These are phyloP conservation scores for Monilinia aucupariae DNA, from an alignment of 2,329 filamentous ascomycete species.

Conservation along the genomic window DNA sequence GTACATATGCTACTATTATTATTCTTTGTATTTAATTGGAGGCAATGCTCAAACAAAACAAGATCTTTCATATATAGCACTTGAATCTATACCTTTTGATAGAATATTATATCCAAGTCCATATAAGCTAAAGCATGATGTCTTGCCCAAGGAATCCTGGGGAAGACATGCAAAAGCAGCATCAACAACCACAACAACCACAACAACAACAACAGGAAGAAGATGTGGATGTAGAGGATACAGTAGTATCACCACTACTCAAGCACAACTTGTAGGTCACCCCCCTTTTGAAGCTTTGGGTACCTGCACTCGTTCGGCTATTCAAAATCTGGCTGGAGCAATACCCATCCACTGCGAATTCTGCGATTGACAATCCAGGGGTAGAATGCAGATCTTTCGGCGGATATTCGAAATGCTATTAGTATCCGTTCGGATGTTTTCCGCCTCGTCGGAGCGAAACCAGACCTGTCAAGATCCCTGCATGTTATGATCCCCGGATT, in stretches of 20 bases:
- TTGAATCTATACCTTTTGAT: not conserved
- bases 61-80: not conserved
- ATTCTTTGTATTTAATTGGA: not conserved
- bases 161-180: not conserved
- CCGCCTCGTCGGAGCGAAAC: too few relatives aligned
- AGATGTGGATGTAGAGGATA: not conserved
- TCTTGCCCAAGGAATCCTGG: not conserved
- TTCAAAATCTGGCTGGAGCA: too few relatives aligned
- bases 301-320: too few relatives aligned
- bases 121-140: not conserved
- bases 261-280: not conserved
- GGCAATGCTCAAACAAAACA: not conserved
- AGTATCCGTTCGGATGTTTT: too few relatives aligned
- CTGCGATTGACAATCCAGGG: too few relatives aligned
- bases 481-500: too few relatives aligned
- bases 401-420: too few relatives aligned
- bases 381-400: too few relatives aligned
- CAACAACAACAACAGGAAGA: not conserved
- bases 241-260: not conserved
- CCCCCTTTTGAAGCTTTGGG: too few relatives aligned
- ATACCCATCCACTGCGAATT: too few relatives aligned
- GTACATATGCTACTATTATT: not conserved
- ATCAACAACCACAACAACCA: not conserved
- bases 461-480: too few relatives aligned
- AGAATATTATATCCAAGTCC: not conserved